phyloP scores from a whole-genome alignment of 2,329 filamentous ascomycete species.

The Botrytis cinerea region DNA sequence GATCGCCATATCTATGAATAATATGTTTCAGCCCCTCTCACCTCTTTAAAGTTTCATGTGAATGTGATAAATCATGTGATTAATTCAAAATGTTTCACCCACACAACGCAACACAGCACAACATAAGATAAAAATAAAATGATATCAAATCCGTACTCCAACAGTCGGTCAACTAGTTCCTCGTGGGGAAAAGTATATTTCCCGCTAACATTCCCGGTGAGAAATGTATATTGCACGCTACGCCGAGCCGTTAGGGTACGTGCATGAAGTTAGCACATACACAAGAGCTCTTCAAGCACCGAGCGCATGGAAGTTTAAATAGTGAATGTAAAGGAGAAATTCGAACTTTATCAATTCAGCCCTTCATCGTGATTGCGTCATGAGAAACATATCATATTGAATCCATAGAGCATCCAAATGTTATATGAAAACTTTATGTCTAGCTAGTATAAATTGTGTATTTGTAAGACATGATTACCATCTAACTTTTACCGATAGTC shows the following conservation, averaged over 20 bases:
- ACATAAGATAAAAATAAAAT: not conserved
- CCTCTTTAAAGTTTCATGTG: not conserved
- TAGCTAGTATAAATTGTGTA: not conserved
- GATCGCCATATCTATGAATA: not conserved
- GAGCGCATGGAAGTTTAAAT: not conserved
- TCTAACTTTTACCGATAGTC: not conserved
- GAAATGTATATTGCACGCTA: not conserved
- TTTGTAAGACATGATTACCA: not conserved
- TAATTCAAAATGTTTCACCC: not conserved
- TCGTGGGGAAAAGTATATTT: not conserved
- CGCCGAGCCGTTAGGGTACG: not conserved
- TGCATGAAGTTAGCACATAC: not conserved
- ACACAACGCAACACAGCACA: not conserved
- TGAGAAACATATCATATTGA: not conserved
- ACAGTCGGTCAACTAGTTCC: not conserved
- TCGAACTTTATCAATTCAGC: not conserved
- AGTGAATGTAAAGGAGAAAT: not conserved
- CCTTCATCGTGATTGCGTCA: not conserved
- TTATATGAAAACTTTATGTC: not conserved
- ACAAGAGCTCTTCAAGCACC: not conserved
- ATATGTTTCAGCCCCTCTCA: not conserved
- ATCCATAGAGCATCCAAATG: not conserved
- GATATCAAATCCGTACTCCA: not conserved
- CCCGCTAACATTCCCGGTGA: not conserved
- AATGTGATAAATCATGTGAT: not conserved